A percentile compares a stretch with the other conserved stretches of the same genome.
Conservation (phyloP, 148 eudicot species). For the Camellia granthamiana region DNA sequence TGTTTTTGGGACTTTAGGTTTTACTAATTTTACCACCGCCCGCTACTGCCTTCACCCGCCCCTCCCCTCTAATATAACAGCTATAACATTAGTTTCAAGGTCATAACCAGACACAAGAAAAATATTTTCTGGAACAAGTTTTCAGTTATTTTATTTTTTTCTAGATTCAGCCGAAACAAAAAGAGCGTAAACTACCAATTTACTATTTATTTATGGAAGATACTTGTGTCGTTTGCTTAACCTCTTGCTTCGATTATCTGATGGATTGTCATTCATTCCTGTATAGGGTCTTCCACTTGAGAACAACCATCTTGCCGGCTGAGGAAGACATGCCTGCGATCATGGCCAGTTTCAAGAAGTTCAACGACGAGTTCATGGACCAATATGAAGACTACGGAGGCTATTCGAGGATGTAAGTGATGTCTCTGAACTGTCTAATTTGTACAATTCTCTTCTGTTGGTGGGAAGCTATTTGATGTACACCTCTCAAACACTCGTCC, state of each 20-base stretch:
- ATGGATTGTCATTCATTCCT: not conserved
- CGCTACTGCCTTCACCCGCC: no score
- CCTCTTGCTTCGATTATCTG: not conserved
- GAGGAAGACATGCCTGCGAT: constrained; percentile 98
- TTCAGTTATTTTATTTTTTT: no score
- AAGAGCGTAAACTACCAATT: no score
- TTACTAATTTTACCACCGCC: no score
- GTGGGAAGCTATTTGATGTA: not conserved
- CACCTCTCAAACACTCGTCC: not conserved
- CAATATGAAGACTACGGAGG: constrained; percentile 83
- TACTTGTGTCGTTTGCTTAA: no score
- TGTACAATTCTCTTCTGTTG: constrained; percentile 9
- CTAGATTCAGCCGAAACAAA: no score
- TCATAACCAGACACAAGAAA: no score
- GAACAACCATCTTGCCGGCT: constrained; percentile 95
- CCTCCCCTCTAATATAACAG: no score
- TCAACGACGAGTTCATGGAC: constrained; percentile 93
- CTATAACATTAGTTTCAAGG: no score
- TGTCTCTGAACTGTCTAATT: not conserved
- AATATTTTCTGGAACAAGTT: no score
- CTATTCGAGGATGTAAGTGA: constrained; percentile 74
- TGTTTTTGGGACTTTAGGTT: no score
- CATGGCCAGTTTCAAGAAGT: constrained; percentile 95
- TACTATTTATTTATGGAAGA: no score
- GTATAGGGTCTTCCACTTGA: constrained; percentile 85